These are phyloP conservation scores for Botrytis galanthina DNA, from an alignment of 2,329 filamentous ascomycete species.

Conservation along the genomic window DNA sequence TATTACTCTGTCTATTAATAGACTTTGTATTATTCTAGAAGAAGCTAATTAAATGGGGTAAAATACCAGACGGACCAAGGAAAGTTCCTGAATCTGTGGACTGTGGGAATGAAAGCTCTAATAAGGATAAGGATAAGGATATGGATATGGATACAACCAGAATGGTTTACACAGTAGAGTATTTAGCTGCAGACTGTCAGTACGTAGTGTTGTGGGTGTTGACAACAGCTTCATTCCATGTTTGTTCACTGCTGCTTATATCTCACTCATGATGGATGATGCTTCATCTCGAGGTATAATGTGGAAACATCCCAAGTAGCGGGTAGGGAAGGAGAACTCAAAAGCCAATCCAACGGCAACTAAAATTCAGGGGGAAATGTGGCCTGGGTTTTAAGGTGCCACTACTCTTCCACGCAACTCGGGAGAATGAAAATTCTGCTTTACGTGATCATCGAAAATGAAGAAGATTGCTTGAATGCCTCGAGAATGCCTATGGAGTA, in stretches of 20 bases:
- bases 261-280: not conserved
- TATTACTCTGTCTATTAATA: conserved; percentile 16
- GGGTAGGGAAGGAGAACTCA: not conserved
- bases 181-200: not conserved
- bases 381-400: not conserved
- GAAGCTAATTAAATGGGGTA: conserved; percentile 6
- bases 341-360: not conserved
- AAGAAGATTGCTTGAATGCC: not conserved
- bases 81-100: not conserved
- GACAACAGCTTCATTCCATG: conserved; percentile 4
- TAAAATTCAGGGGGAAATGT: not conserved
- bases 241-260: not conserved
- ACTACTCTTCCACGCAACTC: not conserved
- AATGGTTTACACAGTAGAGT: not conserved
- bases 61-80: not conserved
- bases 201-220: not conserved
- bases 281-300: not conserved
- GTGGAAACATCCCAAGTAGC: not conserved
- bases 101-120: conserved; percentile 5
- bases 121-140: not conserved
- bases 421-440: not conserved
- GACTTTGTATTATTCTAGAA: not conserved
- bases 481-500: not conserved
- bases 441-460: not conserved
- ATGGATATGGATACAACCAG: not conserved